phyloP scores from a whole-genome alignment of 1,139 yeast species.

The Suhomyces bribrorum region DNA sequence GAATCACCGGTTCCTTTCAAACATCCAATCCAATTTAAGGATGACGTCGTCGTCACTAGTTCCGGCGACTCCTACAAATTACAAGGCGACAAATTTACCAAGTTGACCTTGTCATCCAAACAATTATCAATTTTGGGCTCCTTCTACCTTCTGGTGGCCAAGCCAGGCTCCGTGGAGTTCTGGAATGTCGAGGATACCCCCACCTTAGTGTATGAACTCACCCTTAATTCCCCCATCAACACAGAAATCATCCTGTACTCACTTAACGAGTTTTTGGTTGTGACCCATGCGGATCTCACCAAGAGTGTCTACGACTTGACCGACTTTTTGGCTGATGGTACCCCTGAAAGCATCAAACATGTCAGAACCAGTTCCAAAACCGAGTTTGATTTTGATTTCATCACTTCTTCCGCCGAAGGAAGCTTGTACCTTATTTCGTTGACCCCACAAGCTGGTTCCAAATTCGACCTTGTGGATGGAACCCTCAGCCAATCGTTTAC shows the following conservation, averaged over 20 bases:
- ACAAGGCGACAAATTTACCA: slow-evolving; percentile 6
- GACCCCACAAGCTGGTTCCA: slow-evolving; percentile 10
- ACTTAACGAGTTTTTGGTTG: slow-evolving; percentile 22
- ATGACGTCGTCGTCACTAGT: slow-evolving; percentile 21
- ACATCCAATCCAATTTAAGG: slow-evolving; percentile 20
- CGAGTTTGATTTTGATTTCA: slow-evolving; percentile 5
- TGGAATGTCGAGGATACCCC: slow-evolving; percentile 9
- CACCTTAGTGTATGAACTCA: slow-evolving; percentile 3
- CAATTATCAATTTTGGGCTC: slow-evolving; percentile 10
- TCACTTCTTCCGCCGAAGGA: slow-evolving; percentile 13
- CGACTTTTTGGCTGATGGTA: slow-evolving; percentile 27
- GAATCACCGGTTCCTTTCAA: slow-evolving; percentile 6
- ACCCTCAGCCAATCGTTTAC: slow-evolving; percentile 8
- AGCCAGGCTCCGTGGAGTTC: slow-evolving; percentile 7
- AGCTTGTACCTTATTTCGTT: slow-evolving; percentile 11
- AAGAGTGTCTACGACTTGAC: slow-evolving; percentile 31
- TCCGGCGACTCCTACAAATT: slow-evolving; percentile 21
- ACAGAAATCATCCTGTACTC: slow-evolving; percentile 16
- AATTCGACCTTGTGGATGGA: slow-evolving; percentile 16
- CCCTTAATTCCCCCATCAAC: slow-evolving; percentile 1
- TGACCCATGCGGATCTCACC: slow-evolving; percentile 13
- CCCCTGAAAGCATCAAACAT: slow-evolving; percentile 19
- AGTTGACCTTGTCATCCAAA: slow-evolving; percentile 1
- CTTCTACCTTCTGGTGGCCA: slow-evolving; percentile 7
- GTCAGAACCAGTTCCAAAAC: slow-evolving; percentile 9